Evolutionary conservation across 768 basidiomycete genomes (phyloP).

Genomic region (Flagelloscypha sp.): DNA sequence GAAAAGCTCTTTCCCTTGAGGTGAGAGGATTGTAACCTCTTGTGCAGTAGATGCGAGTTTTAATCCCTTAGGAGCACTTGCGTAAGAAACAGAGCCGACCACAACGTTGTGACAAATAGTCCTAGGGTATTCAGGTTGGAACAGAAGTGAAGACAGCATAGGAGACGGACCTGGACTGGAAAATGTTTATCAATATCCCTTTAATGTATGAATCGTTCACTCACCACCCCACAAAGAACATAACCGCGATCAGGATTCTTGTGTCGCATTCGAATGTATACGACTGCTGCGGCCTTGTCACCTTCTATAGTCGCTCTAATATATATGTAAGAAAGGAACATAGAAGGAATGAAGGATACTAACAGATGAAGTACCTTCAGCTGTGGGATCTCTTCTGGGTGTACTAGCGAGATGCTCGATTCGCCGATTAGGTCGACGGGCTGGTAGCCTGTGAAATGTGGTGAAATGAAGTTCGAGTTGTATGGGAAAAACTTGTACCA

Average conservation of each 20-base stretch:
- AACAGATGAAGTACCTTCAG: constrained; percentile 68
- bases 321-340: constrained; percentile 1
- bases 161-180: background rate
- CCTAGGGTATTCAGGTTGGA: constrained; percentile 19
- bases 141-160: background rate
- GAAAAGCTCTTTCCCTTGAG: too few species aligned
- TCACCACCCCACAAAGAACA: constrained; percentile 64
- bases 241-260: constrained; percentile 74
- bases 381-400: constrained; percentile 67
- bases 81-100: constrained; percentile 74
- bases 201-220: too few species aligned
- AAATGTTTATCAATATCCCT: constrained; percentile 18
- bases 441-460: constrained; percentile 51
- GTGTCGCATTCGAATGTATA: constrained; percentile 72
- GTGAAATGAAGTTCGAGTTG: background rate
- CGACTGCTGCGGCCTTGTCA: constrained; percentile 74
- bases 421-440: constrained; percentile 61
- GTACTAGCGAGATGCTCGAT: constrained; percentile 67
- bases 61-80: constrained; percentile 63
- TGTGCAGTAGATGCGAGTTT: constrained; percentile 79
- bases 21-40: constrained; percentile 69
- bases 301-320: constrained; percentile 63
- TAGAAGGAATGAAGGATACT: constrained; percentile 12
- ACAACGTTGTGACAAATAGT: constrained; percentile 68
- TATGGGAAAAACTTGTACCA: constrained; percentile 25